Percentiles rank a stretch among this genome's conserved stretches.
phyloP scores from a whole-genome alignment of 2,329 filamentous ascomycete species.

The Fusarium sp. region DNA sequence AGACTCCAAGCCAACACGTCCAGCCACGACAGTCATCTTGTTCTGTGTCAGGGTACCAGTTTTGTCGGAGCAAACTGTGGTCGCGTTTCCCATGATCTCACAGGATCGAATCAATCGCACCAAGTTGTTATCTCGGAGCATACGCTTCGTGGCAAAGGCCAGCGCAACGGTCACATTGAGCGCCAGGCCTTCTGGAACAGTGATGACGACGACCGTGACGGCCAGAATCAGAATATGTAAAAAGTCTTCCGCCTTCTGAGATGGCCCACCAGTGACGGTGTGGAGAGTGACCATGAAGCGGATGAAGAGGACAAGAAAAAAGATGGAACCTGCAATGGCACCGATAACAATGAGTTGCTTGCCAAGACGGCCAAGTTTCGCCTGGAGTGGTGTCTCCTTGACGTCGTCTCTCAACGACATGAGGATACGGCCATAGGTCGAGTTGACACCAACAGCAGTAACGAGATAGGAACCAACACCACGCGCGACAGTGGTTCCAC shows the following conservation, averaged over 20 bases:
- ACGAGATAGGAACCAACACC: conserved; percentile 81
- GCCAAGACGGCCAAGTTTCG: conserved; percentile 78
- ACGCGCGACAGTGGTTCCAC: conserved; percentile 79
- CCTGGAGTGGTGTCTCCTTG: conserved; percentile 81
- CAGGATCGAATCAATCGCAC: conserved; percentile 68
- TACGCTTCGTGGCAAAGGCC: conserved; percentile 69
- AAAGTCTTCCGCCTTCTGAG: conserved; percentile 65
- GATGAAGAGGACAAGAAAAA: conserved; percentile 54
- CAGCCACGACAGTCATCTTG: conserved; percentile 69
- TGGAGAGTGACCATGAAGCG: conserved; percentile 49
- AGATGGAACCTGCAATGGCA: conserved; percentile 51
- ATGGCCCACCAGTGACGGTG: conserved; percentile 52
- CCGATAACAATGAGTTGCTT: conserved; percentile 71
- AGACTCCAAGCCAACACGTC: conserved; percentile 58
- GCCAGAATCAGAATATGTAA: conserved; percentile 67
- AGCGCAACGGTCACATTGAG: conserved; percentile 69
- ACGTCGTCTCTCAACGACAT: conserved; percentile 81
- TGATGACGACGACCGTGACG: conserved; percentile 67
- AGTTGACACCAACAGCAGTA: conserved; percentile 77
- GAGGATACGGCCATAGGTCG: conserved; percentile 79
- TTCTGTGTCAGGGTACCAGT: conserved; percentile 73
- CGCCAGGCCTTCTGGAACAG: conserved; percentile 68
- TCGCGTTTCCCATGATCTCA: conserved; percentile 72
- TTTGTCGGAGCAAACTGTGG: conserved; percentile 72
- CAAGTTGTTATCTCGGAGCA: conserved; percentile 71